Base-by-base conservation (phyloP, 257 asterid species). In the Scutellaria minor region DNA sequence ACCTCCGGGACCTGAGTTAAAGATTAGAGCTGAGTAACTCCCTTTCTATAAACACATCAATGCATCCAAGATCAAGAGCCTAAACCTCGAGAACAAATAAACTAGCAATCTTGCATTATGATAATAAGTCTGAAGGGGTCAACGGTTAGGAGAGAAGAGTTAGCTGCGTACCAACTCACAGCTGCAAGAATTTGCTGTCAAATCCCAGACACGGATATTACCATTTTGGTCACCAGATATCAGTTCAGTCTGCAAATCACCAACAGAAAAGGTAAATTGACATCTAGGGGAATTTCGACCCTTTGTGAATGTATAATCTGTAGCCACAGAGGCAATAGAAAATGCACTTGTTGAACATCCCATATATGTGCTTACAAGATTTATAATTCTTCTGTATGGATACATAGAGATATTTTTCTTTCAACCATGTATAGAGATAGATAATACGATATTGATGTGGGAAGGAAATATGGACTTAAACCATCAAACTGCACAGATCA, bases 181-280 rank as follows among this genome's bases (percentile, higher is more conserved):
- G 85, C 99, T 94, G 87, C 99, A 94, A 65, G 99, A 87, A 86
- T 91, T 94, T 74, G 98, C 97, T 10, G 95, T 94, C 84, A 94
- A 82, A 82, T 94, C 99, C 99, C 99, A 94, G 13, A 94, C 98
- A 59, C 99, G 98, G 65, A 94, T 94, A 69, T 94, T 94, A 72
- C 99, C 99, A 82, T 94, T 91, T 81, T 94, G 99, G 80, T 94
- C 98, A 63, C 99, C 99, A 7, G 99, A 94, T 82, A 94, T 94
- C 81, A 94, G 85, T 84, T 94, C 99, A 54, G 91, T 94, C 98
- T 94, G 83, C 78, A 81, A 27, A 58, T 47, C 56, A 70, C 51
- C 78, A 11, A 65, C 40, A 73, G 46, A 61, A 62, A 20, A 2
- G 18, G 50, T 27, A 53, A 81, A 37, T 54, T 46, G 65, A 40